Percentiles rank a stretch among this genome's conserved stretches.
Conservation (phyloP, 2,329 filamentous ascomycete genomes). For the Cryphonectria carpinicola region DNA sequence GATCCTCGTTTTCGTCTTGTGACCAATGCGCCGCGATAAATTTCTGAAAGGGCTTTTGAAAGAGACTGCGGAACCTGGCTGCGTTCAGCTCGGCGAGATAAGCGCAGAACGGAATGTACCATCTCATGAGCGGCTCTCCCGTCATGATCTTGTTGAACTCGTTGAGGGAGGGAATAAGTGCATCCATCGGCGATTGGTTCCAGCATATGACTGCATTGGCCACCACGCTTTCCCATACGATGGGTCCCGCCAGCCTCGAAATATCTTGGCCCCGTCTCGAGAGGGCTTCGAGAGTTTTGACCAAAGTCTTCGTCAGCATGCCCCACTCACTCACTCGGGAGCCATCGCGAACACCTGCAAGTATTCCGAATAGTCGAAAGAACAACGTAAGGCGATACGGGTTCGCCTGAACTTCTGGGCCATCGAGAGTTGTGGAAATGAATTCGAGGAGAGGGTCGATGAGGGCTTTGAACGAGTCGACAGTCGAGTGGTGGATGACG, state of each 20-base stretch:
- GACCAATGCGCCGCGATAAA: conserved; percentile 79
- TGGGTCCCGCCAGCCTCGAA: conserved; percentile 41
- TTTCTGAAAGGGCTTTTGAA: conserved; percentile 81
- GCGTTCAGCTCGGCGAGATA: conserved; percentile 75
- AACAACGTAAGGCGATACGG: conserved; percentile 52
- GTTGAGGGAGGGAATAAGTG: conserved; percentile 71
- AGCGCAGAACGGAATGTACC: conserved; percentile 86
- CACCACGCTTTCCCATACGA: conserved; percentile 63
- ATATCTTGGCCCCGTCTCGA: conserved; percentile 44
- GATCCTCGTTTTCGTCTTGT: conserved; percentile 65
- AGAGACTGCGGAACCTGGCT: conserved; percentile 76
- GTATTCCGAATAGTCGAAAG: conserved; percentile 66
- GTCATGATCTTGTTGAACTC: conserved; percentile 68
- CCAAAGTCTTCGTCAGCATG: conserved; percentile 60
- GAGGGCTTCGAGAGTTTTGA: conserved; percentile 54
- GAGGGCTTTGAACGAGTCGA: conserved; percentile 73
- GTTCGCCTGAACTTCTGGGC: conserved; percentile 38
- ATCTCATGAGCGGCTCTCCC: conserved; percentile 65
- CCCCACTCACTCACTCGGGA: conserved; percentile 75
- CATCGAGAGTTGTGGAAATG: conserved; percentile 43
- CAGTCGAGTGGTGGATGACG: conserved; percentile 78
- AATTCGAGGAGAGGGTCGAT: conserved; percentile 64
- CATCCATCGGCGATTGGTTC: conserved; percentile 77
- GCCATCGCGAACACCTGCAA: conserved; percentile 82
- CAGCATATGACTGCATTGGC: conserved; percentile 68